Base-by-base conservation (phyloP, 164 flowering plant species). In the Kingdonia uniflora region DNA sequence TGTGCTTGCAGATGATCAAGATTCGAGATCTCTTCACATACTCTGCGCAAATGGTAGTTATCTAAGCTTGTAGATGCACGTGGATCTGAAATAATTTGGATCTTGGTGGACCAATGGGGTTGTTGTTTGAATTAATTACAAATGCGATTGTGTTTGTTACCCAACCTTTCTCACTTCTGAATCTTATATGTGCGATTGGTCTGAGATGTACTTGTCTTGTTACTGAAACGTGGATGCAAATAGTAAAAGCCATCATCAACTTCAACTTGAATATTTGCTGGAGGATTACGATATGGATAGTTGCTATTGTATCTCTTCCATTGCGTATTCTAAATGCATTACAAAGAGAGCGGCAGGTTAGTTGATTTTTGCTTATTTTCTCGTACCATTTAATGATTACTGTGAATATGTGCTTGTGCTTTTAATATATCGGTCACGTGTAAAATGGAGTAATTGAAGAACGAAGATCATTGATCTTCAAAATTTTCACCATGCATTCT, bases 261-360 rank as follows among this genome's bases (percentile, higher is more conserved):
- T 44, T 78, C 46, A 72, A 71, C 41, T 22, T 73, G 19, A 56
- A 54, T 21, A 2, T 76, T 42, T 48, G 74, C 54, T 65, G 71
- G 71, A 64, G 53, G 48, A 26, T 65, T 12, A 29, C 68, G 11
- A 52, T 68, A n/a, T 79, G 78, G 80, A 61, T 50, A 13, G 13
- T 73, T 51, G 72, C 81, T 42, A 21, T 79, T 48, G 17, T 76
- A 40, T 57, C 72, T 55, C 75, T 86, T 37, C 95, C 90, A 1
- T 13, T 62, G 10, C 78, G 80, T 49, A 17, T 76, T 44, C 47
- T 83, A 51, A 74, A 60, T 50, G 84, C 90, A 17, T 33, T 83
- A 23, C 77, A 58, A 25, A 73, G 85, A 65, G 85, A 85, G 62
- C 71, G 61, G 54, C 59, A 64, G 87, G 95, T 82, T 49, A 50